phyloP scores from a whole-genome alignment of 2,329 filamentous ascomycete genomes.

The Pseudopyricularia javanii region DNA sequence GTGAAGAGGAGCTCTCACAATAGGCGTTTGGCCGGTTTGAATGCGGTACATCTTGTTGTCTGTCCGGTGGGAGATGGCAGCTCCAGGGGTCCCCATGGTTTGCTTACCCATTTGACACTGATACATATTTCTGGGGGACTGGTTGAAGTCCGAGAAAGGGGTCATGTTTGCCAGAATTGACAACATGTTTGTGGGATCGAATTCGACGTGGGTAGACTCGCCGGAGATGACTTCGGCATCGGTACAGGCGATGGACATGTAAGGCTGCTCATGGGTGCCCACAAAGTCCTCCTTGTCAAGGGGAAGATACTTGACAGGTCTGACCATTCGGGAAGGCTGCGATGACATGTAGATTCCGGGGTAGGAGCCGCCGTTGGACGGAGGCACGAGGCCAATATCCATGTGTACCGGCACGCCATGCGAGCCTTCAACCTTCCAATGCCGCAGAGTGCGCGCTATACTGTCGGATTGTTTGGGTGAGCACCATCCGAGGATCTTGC shows the following conservation, averaged over 20 bases:
- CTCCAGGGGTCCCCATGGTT: constrained; percentile 93
- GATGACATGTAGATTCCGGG: constrained; percentile 93
- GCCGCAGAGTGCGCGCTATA: constrained; percentile 76
- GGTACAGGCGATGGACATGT: constrained; percentile 95
- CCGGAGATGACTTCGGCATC: constrained; percentile 79
- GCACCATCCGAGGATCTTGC: constrained; percentile 82
- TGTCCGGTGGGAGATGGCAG: constrained; percentile 72
- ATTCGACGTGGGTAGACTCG: constrained; percentile 85
- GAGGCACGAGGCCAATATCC: constrained; percentile 85
- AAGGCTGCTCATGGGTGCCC: constrained; percentile 90
- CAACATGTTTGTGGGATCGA: constrained; percentile 88
- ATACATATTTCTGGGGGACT: constrained; percentile 98
- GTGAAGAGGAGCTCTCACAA: constrained; percentile 84
- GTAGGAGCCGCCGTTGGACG: constrained; percentile 84
- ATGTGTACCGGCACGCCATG: constrained; percentile 71
- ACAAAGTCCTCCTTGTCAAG: constrained; percentile 79
- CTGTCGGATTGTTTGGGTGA: constrained; percentile 68
- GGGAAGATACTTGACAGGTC: constrained; percentile 85
- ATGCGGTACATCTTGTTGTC: constrained; percentile 96
- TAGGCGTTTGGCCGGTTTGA: constrained; percentile 90
- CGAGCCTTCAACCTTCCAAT: constrained; percentile 88
- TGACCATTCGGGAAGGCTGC: constrained; percentile 71
- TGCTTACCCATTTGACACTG: constrained; percentile 99
- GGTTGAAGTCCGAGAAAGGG: constrained; percentile 97
- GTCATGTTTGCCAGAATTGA: constrained; percentile 98